Evolutionary conservation across 1,139 yeast genomes (phyloP).

Genomic region (Pichia sp.): DNA sequence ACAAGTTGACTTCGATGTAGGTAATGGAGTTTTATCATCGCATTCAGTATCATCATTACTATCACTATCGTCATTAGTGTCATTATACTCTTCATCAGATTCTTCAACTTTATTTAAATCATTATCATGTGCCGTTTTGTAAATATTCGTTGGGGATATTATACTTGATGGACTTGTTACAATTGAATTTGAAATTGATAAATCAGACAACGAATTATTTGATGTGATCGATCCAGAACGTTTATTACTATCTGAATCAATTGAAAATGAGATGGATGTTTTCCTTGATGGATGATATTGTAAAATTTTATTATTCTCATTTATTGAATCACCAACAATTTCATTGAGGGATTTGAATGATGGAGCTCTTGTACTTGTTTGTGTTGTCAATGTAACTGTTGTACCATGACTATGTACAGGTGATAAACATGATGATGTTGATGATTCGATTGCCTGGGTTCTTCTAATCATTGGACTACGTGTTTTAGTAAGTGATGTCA

Average conservation of each 20-base stretch:
- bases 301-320: neutral
- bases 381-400: slow-evolving; percentile 16
- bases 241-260: slow-evolving; percentile 2
- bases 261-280: slow-evolving; percentile 22
- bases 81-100: neutral
- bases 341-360: slow-evolving; percentile 9
- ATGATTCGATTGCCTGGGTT: slow-evolving; percentile 8
- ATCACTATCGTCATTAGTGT: slow-evolving; percentile 6
- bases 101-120: slow-evolving; percentile 2
- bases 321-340: neutral
- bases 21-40: slow-evolving; percentile 21
- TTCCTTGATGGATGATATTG: slow-evolving; percentile 5
- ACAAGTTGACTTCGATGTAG: slow-evolving; percentile 5
- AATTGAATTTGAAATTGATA: slow-evolving; percentile 4
- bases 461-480: slow-evolving; percentile 7
- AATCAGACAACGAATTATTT: slow-evolving; percentile 7
- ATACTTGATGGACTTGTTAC: slow-evolving; percentile 6
- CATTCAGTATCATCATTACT: slow-evolving; percentile 11
- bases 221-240: slow-evolving; percentile 13
- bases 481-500: slow-evolving; percentile 7
- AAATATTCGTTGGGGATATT: neutral
- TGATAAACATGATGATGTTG: slow-evolving; percentile 14
- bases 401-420: slow-evolving; percentile 17
- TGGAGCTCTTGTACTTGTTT: slow-evolving; percentile 12
- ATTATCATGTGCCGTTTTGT: neutral